Percentiles rank a stretch among this genome's conserved stretches.
These are phyloP conservation scores for Aspergillus niger DNA, from an alignment of 2,329 filamentous ascomycete species.

Conservation along the genomic window DNA sequence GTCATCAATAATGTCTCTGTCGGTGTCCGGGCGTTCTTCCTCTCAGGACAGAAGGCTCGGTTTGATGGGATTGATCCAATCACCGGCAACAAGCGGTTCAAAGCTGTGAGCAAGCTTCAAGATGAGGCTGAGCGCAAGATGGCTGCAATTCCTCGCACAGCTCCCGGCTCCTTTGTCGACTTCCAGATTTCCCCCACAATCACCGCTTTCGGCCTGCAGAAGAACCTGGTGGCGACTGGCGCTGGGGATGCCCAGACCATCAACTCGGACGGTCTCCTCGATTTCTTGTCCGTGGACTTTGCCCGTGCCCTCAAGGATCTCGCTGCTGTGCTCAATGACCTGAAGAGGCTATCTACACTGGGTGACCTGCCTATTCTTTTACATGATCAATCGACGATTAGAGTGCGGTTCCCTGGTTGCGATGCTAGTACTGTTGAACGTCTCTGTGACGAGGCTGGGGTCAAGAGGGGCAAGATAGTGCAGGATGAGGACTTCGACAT, in stretches of 20 bases:
- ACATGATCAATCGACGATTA: conserved; percentile 66
- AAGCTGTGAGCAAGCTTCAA: conserved; percentile 72
- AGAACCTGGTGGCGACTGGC: conserved; percentile 27
- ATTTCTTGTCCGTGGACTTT: conserved; percentile 85
- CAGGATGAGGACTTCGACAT: conserved; percentile 77
- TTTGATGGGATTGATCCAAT: conserved; percentile 73
- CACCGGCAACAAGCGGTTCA: conserved; percentile 76
- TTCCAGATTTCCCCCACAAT: conserved; percentile 87
- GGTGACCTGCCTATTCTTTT: conserved; percentile 83
- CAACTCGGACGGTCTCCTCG: conserved; percentile 80
- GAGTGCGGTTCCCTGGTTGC: conserved; percentile 88
- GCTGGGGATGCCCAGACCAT: conserved; percentile 61
- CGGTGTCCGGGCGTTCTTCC: conserved; percentile 85
- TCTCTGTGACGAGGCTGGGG: conserved; percentile 83
- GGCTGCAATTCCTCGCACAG: conserved; percentile 53
- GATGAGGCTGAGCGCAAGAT: conserved; percentile 72
- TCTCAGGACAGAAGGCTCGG: conserved; percentile 85
- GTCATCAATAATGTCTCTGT: conserved; percentile 95
- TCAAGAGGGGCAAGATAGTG: conserved; percentile 74
- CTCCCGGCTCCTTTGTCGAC: conserved; percentile 80
- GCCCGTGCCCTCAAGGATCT: conserved; percentile 82
- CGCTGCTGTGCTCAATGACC: conserved; percentile 74
- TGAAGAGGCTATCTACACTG: conserved; percentile 72
- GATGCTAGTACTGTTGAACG: conserved; percentile 79
- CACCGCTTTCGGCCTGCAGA: conserved; percentile 68